Evolutionary conservation across 2,329 filamentous ascomycete genomes (phyloP).

Genomic region (Lecanosticta acicola): DNA sequence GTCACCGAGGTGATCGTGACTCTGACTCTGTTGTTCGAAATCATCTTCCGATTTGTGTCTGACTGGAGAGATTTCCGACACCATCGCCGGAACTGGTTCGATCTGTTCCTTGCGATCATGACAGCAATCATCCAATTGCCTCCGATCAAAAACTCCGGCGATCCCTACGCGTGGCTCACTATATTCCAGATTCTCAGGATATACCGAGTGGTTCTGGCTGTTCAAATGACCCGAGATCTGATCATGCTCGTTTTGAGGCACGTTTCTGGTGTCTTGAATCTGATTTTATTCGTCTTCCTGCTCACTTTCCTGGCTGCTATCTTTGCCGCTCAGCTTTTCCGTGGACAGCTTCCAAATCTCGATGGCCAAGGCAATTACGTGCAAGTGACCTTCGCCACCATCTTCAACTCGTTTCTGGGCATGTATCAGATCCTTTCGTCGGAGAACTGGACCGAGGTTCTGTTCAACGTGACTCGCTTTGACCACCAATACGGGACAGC

Average conservation of each 20-base stretch:
- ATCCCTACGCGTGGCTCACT: slow-evolving; percentile 78
- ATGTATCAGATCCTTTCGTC: slow-evolving; percentile 98
- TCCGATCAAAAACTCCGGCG: slow-evolving; percentile 64
- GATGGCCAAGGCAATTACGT: slow-evolving; percentile 59
- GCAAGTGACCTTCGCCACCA: slow-evolving; percentile 74
- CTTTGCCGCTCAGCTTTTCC: slow-evolving; percentile 86
- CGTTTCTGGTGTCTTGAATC: slow-evolving; percentile 81
- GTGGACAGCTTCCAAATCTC: slow-evolving; percentile 67
- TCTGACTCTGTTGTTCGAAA: slow-evolving; percentile 71
- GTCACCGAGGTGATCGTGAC: slow-evolving; percentile 71
- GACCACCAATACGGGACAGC: slow-evolving; percentile 63
- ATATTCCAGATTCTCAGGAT: slow-evolving; percentile 88
- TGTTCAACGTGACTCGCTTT: slow-evolving; percentile 74
- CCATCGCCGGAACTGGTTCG: slow-evolving; percentile 69
- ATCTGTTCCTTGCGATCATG: slow-evolving; percentile 71
- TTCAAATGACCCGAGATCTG: slow-evolving; percentile 79
- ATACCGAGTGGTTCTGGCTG: slow-evolving; percentile 84
- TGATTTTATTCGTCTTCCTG: slow-evolving; percentile 94
- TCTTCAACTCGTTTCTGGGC: slow-evolving; percentile 92
- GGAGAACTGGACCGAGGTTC: slow-evolving; percentile 86
- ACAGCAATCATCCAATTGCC: slow-evolving; percentile 85
- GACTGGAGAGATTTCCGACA: slow-evolving; percentile 78
- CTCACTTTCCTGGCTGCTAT: slow-evolving; percentile 92
- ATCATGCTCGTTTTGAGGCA: slow-evolving; percentile 86
- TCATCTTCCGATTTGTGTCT: slow-evolving; percentile 67